A percentile compares a stretch with the other conserved stretches of the same genome.
phyloP scores from a whole-genome alignment of 2,329 filamentous ascomycete genomes.

The Cladosporium cucumerinum region DNA sequence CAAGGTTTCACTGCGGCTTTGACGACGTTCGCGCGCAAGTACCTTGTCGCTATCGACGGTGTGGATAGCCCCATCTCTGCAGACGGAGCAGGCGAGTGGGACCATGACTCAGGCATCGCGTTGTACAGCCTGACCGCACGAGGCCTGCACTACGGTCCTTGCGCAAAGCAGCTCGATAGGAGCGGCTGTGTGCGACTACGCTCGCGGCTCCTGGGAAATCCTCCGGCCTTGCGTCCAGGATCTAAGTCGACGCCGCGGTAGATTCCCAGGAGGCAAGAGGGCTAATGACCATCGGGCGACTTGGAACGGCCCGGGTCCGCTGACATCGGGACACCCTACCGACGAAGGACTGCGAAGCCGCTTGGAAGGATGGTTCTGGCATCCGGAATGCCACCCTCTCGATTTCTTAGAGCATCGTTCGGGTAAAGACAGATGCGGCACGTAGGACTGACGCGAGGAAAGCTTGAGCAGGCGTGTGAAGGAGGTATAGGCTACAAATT shows the following conservation, averaged over 20 bases:
- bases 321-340: not conserved
- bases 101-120: not conserved
- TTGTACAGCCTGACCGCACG: not conserved
- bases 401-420: not conserved
- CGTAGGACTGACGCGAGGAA: not conserved
- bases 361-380: not conserved
- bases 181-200: not conserved
- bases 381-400: not conserved
- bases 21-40: not conserved
- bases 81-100: not conserved
- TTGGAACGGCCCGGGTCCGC: not conserved
- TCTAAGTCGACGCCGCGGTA: not conserved
- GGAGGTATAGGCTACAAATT: not conserved
- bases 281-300: not conserved
- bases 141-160: not conserved
- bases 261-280: not conserved
- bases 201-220: not conserved
- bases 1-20: not conserved
- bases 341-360: not conserved
- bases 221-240: not conserved
- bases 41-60: not conserved
- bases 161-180: not conserved
- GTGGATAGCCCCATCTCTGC: not conserved
- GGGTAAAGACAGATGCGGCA: not conserved
- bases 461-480: not conserved